phyloP scores from a whole-genome alignment of 139 green algal genomes.

The Astrephomene gubernaculifera region DNA sequence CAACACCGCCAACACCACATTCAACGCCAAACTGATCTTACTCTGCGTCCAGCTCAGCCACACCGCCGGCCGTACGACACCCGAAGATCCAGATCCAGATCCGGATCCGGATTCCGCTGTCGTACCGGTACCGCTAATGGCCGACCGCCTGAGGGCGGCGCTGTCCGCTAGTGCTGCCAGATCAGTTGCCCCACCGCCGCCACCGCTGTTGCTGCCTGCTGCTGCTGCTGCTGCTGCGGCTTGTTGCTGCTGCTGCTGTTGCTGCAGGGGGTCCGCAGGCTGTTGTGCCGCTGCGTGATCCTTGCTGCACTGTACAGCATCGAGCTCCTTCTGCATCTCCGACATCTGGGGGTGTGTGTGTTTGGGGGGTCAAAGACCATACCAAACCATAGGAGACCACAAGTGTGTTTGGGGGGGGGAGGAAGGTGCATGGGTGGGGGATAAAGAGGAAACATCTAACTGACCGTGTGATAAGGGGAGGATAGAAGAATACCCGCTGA shows the following conservation, averaged over 20 bases:
- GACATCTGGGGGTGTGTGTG: background rate
- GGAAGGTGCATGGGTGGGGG: background rate
- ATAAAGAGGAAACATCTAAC: no score
- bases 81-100: no score
- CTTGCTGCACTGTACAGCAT: slow-evolving; percentile 36
- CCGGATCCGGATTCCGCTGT: no score
- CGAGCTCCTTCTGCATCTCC: background rate
- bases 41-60: slow-evolving; percentile 31
- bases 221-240: background rate
- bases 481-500: no score
- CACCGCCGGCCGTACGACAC: background rate
- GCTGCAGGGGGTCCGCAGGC: no score
- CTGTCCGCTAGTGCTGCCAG: background rate
- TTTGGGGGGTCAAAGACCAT: background rate
- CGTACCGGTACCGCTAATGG: no score
- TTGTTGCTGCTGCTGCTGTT: background rate
- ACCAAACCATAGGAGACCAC: no score
- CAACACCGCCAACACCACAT: slow-evolving; percentile 22
- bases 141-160: background rate
- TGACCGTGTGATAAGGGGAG: no score
- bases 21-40: slow-evolving; percentile 32
- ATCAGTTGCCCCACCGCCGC: background rate
- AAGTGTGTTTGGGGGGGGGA: no score
- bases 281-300: background rate
- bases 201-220: background rate